Conservation (phyloP, 2,329 filamentous ascomycete species). For the Alternaria gansuensis region DNA sequence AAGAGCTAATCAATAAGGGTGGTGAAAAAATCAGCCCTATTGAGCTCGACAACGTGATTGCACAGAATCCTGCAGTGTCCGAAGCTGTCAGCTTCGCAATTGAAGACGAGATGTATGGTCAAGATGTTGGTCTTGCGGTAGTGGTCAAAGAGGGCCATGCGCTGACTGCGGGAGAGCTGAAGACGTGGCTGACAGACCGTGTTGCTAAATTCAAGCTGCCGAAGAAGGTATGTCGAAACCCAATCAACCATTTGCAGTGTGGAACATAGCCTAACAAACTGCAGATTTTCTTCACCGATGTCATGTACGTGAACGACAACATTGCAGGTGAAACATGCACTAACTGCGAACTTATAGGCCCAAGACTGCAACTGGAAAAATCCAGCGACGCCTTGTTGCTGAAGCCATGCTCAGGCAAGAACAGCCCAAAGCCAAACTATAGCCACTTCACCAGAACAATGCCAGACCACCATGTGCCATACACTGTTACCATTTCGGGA, state of each 20-base stretch:
- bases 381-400: constrained; percentile 85
- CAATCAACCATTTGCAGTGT: constrained; percentile 18
- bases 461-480: constrained; percentile 16
- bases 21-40: constrained; percentile 91
- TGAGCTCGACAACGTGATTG: constrained; percentile 83
- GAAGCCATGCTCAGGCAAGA: constrained; percentile 82
- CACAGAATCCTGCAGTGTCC: constrained; percentile 74
- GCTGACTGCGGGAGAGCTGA: constrained; percentile 68
- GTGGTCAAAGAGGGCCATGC: constrained; percentile 72
- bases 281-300: constrained; percentile 79
- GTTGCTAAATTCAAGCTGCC: constrained; percentile 86
- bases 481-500: constrained; percentile 1
- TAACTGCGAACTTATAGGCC: constrained; percentile 55
- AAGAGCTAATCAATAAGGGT: constrained; percentile 90
- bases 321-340: constrained; percentile 11
- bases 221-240: constrained; percentile 68
- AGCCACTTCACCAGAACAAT: constrained; percentile 27
- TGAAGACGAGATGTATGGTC: constrained; percentile 82
- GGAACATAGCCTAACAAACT: constrained; percentile 30
- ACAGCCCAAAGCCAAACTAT: constrained; percentile 63
- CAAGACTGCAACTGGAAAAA: constrained; percentile 91
- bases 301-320: constrained; percentile 63
- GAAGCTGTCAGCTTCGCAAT: constrained; percentile 88
- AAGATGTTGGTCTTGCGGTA: constrained; percentile 80
- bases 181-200: constrained; percentile 72